phyloP scores from a whole-genome alignment of 1,284 basidiomycete species.

The Omphalotus olearius region DNA sequence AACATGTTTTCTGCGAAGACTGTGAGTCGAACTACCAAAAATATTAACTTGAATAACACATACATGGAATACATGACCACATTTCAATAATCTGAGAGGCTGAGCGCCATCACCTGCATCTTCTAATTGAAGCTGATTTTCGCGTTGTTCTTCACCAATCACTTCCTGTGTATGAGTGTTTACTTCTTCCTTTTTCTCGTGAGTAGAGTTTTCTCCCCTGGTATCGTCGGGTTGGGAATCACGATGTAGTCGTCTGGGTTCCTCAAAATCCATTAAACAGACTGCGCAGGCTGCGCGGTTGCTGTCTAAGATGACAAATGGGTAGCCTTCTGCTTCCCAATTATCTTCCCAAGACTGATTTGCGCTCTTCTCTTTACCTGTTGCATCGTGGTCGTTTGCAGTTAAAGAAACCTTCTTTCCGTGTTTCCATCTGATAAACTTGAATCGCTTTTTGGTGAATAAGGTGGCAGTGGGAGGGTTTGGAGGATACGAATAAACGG shows the following conservation, averaged over 20 bases:
- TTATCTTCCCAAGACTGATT: constrained; percentile 48
- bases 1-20: constrained; percentile 18
- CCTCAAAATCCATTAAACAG: constrained; percentile 78
- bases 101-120: constrained; percentile 73
- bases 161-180: constrained; percentile 24
- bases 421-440: constrained; percentile 38
- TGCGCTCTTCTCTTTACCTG: constrained; percentile 23
- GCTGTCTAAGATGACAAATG: constrained; percentile 62
- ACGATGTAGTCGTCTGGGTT: constrained; percentile 40
- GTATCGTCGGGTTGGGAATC: neutral
- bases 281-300: constrained; percentile 80
- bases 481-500: constrained; percentile 56
- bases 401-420: constrained; percentile 17
- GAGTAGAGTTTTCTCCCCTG: neutral
- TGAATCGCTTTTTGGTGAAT: constrained; percentile 42
- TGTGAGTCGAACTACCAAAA: neutral
- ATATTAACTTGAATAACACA: constrained; percentile 24
- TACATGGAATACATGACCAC: constrained; percentile 83
- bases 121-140: constrained; percentile 42
- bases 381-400: constrained; percentile 17
- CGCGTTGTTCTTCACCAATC: constrained; percentile 34
- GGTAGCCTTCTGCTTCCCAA: constrained; percentile 43
- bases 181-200: constrained; percentile 15
- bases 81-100: constrained; percentile 65
- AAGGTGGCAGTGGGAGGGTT: constrained; percentile 25